A percentile compares a stretch with the other conserved stretches of the same genome.
Evolutionary conservation across 1,284 basidiomycete genomes (phyloP).

Genomic region (Microbotryum silenes-acaulis): DNA sequence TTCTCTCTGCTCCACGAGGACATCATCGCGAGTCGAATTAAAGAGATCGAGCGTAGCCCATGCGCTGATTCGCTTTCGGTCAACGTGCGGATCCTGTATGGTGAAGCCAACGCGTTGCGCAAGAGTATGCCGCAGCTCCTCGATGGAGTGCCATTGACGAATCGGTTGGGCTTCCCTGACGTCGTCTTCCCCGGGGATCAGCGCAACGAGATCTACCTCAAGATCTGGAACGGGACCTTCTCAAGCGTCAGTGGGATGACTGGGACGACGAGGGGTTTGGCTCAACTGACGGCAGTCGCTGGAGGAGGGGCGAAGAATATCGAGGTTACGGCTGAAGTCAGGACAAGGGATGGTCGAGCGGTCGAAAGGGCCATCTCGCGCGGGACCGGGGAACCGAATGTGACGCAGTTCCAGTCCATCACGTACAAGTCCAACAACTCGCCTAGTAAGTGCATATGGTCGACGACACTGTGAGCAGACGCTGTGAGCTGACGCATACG

Average conservation of each 20-base stretch:
- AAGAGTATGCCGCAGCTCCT: slow-evolving; percentile 81
- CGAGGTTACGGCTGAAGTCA: slow-evolving; percentile 85
- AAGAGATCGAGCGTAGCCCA: slow-evolving; percentile 65
- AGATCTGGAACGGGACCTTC: slow-evolving; percentile 80
- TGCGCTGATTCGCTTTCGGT: slow-evolving; percentile 66
- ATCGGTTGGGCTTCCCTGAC: slow-evolving; percentile 91
- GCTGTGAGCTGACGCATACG: not conserved
- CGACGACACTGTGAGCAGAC: not conserved
- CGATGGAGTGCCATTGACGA: slow-evolving; percentile 68
- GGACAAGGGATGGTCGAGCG: slow-evolving; percentile 61
- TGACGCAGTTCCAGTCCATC: slow-evolving; percentile 78
- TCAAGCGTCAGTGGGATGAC: not conserved
- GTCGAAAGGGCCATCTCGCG: slow-evolving; percentile 69
- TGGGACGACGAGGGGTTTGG: slow-evolving; percentile 16
- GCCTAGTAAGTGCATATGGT: slow-evolving; percentile 27
- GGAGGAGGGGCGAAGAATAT: slow-evolving; percentile 50
- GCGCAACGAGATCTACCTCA: slow-evolving; percentile 93
- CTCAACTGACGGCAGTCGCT: slow-evolving; percentile 12
- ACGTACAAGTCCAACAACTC: slow-evolving; percentile 55
- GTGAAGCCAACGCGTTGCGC: slow-evolving; percentile 64
- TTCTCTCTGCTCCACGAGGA: slow-evolving; percentile 94
- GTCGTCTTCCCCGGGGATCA: slow-evolving; percentile 86
- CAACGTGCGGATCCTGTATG: slow-evolving; percentile 83
- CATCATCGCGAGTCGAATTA: slow-evolving; percentile 70
- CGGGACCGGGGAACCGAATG: slow-evolving; percentile 73